Percentiles rank a stretch among this genome's conserved stretches.
These are phyloP conservation scores for Yarrowia keelungensis DNA, from an alignment of 805 yeast genomes.

Conservation along the genomic window DNA sequence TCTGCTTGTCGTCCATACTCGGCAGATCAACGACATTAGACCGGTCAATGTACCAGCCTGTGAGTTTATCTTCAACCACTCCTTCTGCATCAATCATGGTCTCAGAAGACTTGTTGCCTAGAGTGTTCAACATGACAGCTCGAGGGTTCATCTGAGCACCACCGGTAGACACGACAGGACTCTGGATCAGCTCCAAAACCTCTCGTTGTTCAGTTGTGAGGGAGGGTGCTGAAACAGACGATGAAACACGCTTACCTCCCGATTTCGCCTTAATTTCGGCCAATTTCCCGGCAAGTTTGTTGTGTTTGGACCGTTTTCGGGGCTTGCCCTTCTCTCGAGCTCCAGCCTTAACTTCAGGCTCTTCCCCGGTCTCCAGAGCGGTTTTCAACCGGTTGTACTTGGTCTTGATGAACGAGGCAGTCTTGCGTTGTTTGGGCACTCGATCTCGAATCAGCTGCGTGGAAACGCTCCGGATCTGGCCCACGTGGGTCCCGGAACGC, in stretches of 20 bases:
- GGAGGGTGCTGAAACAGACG: not conserved
- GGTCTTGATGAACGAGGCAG: not conserved
- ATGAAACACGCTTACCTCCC: not conserved
- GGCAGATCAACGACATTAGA: no score
- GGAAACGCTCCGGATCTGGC: not conserved
- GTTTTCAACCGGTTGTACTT: not conserved
- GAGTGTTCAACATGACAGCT: no score
- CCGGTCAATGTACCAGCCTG: no score
- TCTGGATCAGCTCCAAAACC: slow-evolving; percentile 25
- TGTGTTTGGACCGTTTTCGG: not conserved
- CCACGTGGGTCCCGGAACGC: not conserved
- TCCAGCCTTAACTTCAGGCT: no score
- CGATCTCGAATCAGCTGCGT: not conserved
- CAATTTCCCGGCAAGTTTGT: not conserved
- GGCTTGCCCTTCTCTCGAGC: no score
- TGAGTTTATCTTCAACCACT: no score
- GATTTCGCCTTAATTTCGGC: not conserved
- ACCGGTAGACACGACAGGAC: not conserved
- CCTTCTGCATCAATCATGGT: no score
- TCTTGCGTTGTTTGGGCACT: not conserved
- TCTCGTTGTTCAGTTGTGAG: slow-evolving; percentile 7
- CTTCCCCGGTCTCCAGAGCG: no score
- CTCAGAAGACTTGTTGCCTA: no score
- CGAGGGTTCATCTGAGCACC: no score
- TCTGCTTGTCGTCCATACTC: no score